A percentile compares a stretch with the other conserved stretches of the same genome.
Conservation (phyloP, 2,329 filamentous ascomycete species). For the Hymenoscyphus salicellus region DNA sequence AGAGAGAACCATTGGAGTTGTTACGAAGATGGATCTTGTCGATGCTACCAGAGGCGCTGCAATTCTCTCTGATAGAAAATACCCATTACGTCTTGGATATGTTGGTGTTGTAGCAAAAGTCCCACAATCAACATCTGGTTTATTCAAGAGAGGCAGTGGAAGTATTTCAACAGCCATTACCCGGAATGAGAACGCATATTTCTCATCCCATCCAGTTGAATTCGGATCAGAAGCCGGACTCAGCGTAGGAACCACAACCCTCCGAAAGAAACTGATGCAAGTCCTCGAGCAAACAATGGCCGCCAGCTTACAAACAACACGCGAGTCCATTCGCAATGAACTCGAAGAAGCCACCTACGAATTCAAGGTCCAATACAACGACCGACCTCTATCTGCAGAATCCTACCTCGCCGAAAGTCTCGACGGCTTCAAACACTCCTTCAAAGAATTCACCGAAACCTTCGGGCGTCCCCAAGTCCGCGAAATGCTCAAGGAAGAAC, state of each 20-base stretch:
- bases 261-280: slow-evolving; percentile 95
- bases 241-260: slow-evolving; percentile 75
- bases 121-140: slow-evolving; percentile 56
- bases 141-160: slow-evolving; percentile 79
- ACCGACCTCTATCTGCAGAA: slow-evolving; percentile 88
- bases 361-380: slow-evolving; percentile 99
- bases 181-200: slow-evolving; percentile 85
- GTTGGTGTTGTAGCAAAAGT: slow-evolving; percentile 90
- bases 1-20: slow-evolving; percentile 95
- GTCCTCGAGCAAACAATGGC: slow-evolving; percentile 98
- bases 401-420: slow-evolving; percentile 94
- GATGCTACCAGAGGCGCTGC: slow-evolving; percentile 74
- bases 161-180: slow-evolving; percentile 79
- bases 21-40: slow-evolving; percentile 98
- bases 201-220: slow-evolving; percentile 75
- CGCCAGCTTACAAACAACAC: slow-evolving; percentile 80
- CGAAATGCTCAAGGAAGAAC: slow-evolving; percentile 82
- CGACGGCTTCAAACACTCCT: slow-evolving; percentile 95
- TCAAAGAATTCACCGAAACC: slow-evolving; percentile 85
- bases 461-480: slow-evolving; percentile 90
- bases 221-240: slow-evolving; percentile 73
- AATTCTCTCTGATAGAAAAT: slow-evolving; percentile 85
- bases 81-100: slow-evolving; percentile 90
- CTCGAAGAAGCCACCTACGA: slow-evolving; percentile 96
- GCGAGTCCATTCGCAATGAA: slow-evolving; percentile 89